Base-by-base conservation (phyloP, 1,284 basidiomycete genomes). In the Tylopilus sp. region DNA sequence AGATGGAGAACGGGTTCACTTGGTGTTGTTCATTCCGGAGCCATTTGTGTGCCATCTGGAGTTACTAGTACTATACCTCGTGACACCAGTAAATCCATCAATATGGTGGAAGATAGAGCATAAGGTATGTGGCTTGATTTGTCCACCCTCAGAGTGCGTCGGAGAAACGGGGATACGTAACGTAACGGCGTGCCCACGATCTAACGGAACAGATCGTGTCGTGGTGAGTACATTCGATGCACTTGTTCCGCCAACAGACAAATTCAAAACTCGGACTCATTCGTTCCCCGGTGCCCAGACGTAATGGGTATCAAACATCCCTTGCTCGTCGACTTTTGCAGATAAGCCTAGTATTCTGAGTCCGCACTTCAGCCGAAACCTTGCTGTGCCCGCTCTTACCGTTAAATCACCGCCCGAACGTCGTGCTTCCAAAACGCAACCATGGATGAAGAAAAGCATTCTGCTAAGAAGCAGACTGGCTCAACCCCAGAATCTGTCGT, bases 371-470 rank as follows among this genome's bases (percentile, higher is more conserved):
- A 28, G 5, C 56, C 54, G 38, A 51, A 28, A 15, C 10, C 12
- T 28, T 10, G 26, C 12, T 12, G 17, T 9, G 40, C 40, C 20
- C 37, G 26, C 12, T 24, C 14, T n/a, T 28, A 29, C 7, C 29
- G 20, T 40, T 24, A 15, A 33, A 30, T 43, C 46, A 39, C 30
- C 38, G 34, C 38, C 28, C 30, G 28, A 30, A 29, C 29, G 1
- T 35, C 36, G 15, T 9, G 6, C 40, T 34, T 28, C 8, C 11
- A 17, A 36, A 2, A 33, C 2, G 26, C 12, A 31, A 35, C 15
- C 40, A 64, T 62, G 63, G 60, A 66, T 9, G 52, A 53, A 37
- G 61, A 63, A 34, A 65, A 59, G 17, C 6, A 17, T n/a, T 37
- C 38, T 3, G 5, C 44, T 2, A 52, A 26, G 5, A 48, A 51